Evolutionary conservation across 345 rosid genomes (phyloP), one percentile per base, ranked within the genome.

Genomic region (Euclidium syriacum): DNA sequence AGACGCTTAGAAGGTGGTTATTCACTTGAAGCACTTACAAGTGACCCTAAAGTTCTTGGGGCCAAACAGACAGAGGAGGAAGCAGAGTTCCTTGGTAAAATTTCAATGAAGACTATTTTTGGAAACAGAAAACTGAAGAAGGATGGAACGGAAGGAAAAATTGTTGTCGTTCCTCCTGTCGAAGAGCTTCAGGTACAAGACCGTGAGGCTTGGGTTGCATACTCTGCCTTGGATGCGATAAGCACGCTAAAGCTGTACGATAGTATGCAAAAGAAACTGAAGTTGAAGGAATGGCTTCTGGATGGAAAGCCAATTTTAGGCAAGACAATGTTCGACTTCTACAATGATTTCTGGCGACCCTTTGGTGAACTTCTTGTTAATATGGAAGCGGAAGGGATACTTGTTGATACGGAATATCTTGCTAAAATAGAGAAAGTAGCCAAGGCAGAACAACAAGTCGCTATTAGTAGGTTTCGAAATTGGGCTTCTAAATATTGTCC

Each of bases 341-440:
- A 94, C 53, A 64, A 73, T 64, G 82, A 85, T 69, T 85, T 74
- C 26, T 85, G 90, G 97, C 77, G 12, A 61, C 97, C 91, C 36
- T 94, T 94, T 73, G 96, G 95, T 68, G 86, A 87, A 67, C 71
- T 94, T 79, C 85, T 94, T 46, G 95, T 84, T 63, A 75, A 75
- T 73, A 87, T 94, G 95, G 99, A 94, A 83, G 67, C 77, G 5
- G 95, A 90, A 64, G 99, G 97, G 34, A 85, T 94, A 85, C 79
- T 90, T 71, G 91, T 94, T 68, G 91, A 94, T 77, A 82, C 86
- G 12, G 59, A 73, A 43, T 84, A 90, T 74, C 95, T 87, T 63
- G 88, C 91, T 26, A 79, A 83, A 73, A 60, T 85, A 58, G 97
- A 94, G 81, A 85, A 83, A 79, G 76, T 85, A 44, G 99, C 99